Evolutionary conservation across 768 basidiomycete species (phyloP).

Genomic region (Trametes gibbosa): DNA sequence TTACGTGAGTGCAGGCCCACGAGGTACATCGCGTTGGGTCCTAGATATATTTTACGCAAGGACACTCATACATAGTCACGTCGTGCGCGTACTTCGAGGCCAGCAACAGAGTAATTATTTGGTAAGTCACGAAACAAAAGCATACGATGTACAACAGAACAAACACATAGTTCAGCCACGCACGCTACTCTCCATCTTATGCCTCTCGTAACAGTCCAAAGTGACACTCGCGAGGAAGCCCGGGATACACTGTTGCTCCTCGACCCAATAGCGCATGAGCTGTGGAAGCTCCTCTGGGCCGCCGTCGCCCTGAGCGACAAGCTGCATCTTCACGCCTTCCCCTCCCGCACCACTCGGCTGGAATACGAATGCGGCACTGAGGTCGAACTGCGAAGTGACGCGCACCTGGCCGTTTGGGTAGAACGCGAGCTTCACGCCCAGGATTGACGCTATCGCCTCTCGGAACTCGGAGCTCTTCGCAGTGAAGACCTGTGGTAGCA

Average conservation of each 20-base stretch:
- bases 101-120: too few species aligned
- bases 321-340: conserved; percentile 56
- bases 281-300: conserved; percentile 73
- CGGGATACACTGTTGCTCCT: conserved; percentile 80
- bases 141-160: too few species aligned
- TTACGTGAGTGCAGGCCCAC: too few species aligned
- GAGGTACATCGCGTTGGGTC: too few species aligned
- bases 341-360: conserved; percentile 48
- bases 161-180: too few species aligned
- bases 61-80: too few species aligned
- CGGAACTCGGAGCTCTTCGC: conserved; percentile 89
- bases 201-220: conserved; percentile 79
- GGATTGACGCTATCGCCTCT: conserved; percentile 83
- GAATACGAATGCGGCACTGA: conserved; percentile 85
- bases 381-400: conserved; percentile 88
- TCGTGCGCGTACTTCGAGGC: too few species aligned
- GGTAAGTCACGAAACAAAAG: too few species aligned
- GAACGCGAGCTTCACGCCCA: conserved; percentile 90
- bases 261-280: conserved; percentile 83
- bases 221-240: conserved; percentile 89
- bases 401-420: conserved; percentile 88
- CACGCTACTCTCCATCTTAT: conserved; percentile 21
- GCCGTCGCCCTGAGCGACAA: conserved; percentile 70
- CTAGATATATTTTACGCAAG: too few species aligned
- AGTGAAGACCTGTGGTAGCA: conserved; percentile 59